A percentile compares a stretch with the other conserved stretches of the same genome.
Conservation (phyloP, 2,329 filamentous ascomycete genomes). For the Ceratocystis colombiana region DNA sequence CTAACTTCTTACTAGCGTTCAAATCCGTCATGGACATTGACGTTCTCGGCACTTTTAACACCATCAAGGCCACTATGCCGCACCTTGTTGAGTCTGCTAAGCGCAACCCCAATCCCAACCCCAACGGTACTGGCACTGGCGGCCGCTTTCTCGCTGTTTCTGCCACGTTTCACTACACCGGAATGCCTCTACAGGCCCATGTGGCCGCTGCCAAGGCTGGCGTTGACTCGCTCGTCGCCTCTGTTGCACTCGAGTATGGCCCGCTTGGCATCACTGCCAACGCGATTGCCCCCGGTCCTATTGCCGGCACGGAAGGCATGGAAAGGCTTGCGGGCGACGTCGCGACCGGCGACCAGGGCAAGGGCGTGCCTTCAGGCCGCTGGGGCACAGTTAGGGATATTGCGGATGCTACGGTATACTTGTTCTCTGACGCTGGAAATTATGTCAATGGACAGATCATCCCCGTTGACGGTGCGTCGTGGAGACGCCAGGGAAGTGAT, state of each 20-base stretch:
- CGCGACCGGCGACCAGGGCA: constrained; percentile 16
- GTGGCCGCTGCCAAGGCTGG: constrained; percentile 87
- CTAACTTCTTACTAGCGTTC: constrained; percentile 49
- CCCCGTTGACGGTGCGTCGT: constrained; percentile 58
- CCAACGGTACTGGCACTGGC: constrained; percentile 54
- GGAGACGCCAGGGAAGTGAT: constrained; percentile 40
- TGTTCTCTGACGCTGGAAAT: constrained; percentile 77
- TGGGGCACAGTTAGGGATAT: constrained; percentile 77
- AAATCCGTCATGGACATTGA: constrained; percentile 95
- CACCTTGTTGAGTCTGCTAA: constrained; percentile 65
- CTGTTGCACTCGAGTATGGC: constrained; percentile 78
- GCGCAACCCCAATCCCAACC: constrained; percentile 46
- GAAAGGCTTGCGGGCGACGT: constrained; percentile 45
- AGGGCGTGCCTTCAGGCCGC: constrained; percentile 59
- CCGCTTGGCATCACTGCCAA: constrained; percentile 81
- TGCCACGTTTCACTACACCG: constrained; percentile 84
- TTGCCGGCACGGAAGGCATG: constrained; percentile 74
- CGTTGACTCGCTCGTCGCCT: constrained; percentile 72
- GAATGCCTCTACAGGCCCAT: constrained; percentile 75
- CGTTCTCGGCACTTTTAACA: constrained; percentile 87
- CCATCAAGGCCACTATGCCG: constrained; percentile 80
- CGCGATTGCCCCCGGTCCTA: constrained; percentile 77
- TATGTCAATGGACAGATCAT: constrained; percentile 77
- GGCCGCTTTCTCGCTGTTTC: constrained; percentile 85
- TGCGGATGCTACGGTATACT: constrained; percentile 79